Base-by-base conservation (phyloP, 2,329 filamentous ascomycete species). In the Colletotrichum aenigma region DNA sequence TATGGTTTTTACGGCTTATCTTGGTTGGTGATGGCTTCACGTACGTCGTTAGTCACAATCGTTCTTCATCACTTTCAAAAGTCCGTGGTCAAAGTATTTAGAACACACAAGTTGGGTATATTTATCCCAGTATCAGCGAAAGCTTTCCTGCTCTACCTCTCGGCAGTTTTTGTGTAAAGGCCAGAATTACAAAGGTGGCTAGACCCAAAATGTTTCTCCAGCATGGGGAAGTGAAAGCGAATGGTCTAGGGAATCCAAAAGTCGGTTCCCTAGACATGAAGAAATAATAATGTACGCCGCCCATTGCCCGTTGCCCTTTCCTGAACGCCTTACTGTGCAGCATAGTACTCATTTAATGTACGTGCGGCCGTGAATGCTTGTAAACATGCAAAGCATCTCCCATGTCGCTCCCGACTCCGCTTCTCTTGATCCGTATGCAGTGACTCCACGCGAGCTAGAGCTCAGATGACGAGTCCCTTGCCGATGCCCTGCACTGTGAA, bases 391-490 rank as follows among this genome's bases (percentile, higher is more conserved):
- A 52, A 72, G 62, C 38, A 36, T 43, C 30, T 16, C 38, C 43
- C 38, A 38, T 62, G 5, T 28, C 38, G 18, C 38, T 72, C 55
- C 24, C 60, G 32, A 43, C 24, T 28, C 56, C 21, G 38, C 56
- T 64, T 16, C 69, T 52, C n/a, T 48, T 30, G 26, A 56, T 43
- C 30, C 16, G 26, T 62, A 15, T 32, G n/a, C 30, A 38, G 18
- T 16, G 15, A 28, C 43, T 15, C 9, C 12, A n/a, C 26, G 6
- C 7, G 24, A 34, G 7, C 32, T 8, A 6, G 13, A 21, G 1
- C 87, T 61, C 85, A 84, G 68, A 84, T 84, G 71, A 85, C 86
- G 78, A 87, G 86, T 15, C 86, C 85, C 8, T 85, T 87, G 21
- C 83, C 84, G 61, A 85, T 83, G 70, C 85, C 86, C 36, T 81